These are phyloP conservation scores for Centella asiatica DNA, from an alignment of 129 eudicot species.

Conservation along the genomic window DNA sequence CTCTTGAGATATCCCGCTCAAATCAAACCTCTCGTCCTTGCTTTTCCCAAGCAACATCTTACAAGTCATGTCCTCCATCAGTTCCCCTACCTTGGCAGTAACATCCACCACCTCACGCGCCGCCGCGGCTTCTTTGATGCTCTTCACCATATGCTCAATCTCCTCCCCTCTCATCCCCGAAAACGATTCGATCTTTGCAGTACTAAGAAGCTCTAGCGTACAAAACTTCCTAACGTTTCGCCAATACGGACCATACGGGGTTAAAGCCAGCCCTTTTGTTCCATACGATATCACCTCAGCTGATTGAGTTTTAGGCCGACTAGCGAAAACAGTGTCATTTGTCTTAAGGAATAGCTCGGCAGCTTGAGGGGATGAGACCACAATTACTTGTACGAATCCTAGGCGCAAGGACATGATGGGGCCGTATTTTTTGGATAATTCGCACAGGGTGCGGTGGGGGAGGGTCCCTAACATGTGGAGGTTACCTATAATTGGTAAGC, in stretches of 20 bases:
- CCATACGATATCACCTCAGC: background rate
- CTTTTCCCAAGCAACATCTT: background rate
- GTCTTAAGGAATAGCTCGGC: conserved; percentile 1
- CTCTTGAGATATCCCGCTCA: background rate
- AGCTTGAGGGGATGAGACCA: too few relatives aligned
- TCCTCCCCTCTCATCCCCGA: conserved; percentile 4
- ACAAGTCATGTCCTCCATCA: background rate
- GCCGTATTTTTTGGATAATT: conserved; percentile 1
- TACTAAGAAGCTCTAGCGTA: background rate
- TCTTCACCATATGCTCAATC: background rate
- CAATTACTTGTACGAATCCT: background rate
- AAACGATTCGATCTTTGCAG: background rate
- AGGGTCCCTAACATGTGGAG: background rate
- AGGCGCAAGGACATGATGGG: conserved; percentile 1
- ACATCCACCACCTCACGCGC: background rate
- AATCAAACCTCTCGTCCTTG: conserved; percentile 6
- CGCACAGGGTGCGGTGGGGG: background rate
- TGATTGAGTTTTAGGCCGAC: background rate
- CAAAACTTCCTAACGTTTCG: background rate
- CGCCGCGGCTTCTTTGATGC: background rate
- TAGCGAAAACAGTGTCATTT: background rate
- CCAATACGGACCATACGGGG: background rate
- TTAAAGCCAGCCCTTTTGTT: background rate
- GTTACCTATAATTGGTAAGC: too few relatives aligned
- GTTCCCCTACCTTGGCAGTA: background rate